Evolutionary conservation across 2,329 filamentous ascomycete genomes (phyloP).

Genomic region (Scolecobasidium constrictum): DNA sequence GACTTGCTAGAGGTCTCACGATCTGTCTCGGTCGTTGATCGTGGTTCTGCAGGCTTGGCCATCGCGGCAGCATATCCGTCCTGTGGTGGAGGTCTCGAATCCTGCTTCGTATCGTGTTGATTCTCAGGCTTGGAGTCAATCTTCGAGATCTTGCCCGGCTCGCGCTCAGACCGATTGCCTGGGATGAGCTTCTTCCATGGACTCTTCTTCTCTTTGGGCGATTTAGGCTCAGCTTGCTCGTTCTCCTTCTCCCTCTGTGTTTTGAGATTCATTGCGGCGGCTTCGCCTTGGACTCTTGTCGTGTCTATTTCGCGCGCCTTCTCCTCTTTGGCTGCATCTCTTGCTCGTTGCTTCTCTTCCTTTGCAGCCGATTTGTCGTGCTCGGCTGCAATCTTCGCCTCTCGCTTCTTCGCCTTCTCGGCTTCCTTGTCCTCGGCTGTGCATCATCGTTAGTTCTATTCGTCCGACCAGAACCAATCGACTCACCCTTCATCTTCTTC

Average conservation of each 20-base stretch:
- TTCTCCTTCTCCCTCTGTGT: conserved; percentile 4
- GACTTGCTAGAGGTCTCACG: too few relatives aligned
- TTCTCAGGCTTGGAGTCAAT: not conserved
- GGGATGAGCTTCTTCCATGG: conserved; percentile 2
- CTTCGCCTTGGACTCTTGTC: conserved; percentile 5
- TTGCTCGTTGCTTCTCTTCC: conserved; percentile 43
- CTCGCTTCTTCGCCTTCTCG: conserved; percentile 36
- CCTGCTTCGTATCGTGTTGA: not conserved
- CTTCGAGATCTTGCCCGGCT: not conserved
- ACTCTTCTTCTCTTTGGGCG: conserved; percentile 3
- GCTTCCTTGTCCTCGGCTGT: conserved; percentile 43
- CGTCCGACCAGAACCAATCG: conserved; percentile 6
- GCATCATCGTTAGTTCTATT: not conserved
- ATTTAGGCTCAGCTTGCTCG: conserved; percentile 1
- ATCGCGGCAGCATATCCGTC: too few relatives aligned
- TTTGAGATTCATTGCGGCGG: conserved; percentile 9
- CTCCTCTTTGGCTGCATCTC: conserved; percentile 19
- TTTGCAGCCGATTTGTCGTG: conserved; percentile 40
- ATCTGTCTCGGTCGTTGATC: too few relatives aligned
- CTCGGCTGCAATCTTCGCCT: conserved; percentile 33
- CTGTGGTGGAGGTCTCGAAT: not conserved
- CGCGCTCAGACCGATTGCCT: conserved; percentile 2
- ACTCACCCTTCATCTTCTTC: conserved; percentile 47
- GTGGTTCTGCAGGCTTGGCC: too few relatives aligned
- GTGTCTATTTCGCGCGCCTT: conserved; percentile 10